Evolutionary conservation across 1,284 basidiomycete species (phyloP), one percentile per base, ranked within the genome.

Genomic region (Clitocybe nebularis): DNA sequence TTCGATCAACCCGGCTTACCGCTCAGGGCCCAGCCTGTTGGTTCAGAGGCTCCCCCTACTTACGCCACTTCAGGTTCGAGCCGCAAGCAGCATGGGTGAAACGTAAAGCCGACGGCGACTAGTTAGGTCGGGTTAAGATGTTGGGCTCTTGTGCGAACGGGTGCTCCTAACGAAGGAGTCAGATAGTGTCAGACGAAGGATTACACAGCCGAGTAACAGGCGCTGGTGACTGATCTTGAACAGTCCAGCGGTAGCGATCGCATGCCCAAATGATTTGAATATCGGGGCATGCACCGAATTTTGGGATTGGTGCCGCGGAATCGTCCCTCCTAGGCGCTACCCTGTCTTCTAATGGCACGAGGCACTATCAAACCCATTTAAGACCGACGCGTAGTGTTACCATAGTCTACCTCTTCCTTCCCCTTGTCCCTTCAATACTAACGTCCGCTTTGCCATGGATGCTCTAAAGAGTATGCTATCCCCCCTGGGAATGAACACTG

Each of bases 381-480:
- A 72, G 67, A 56, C 57, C 56, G 52, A 56, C 55, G 57, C 57
- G 53, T 56, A 56, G 51, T 41, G 42, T 47, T 54, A 45, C 46
- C 44, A 46, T 40, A 37, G 51, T 53, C 46, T 45, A 50, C 51
- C 48, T 51, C 54, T 59, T 60, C 58, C 52, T 58, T 54, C 50
- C 55, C 58, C 55, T 50, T 55, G 52, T 42, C 52, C 52, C 56
- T 51, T 48, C 44, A 50, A 52, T 48, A 43, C 42, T 41, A 54
- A 47, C 56, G 49, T 53, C 55, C 53, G 45, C 45, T 47, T 33
- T 44, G 52, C 56, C 55, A 84, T 84, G 81, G 75, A 84, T 46
- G 53, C 73, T 33, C 54, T 84, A 45, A 81, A 77, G 65, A 79
- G 58, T 53, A 64, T 81, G 47, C 62, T 84, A 32, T 78, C 79